Evolutionary conservation across 1,139 yeast genomes (phyloP).

Genomic region (Yamadazyma kanchanaburiensis): DNA sequence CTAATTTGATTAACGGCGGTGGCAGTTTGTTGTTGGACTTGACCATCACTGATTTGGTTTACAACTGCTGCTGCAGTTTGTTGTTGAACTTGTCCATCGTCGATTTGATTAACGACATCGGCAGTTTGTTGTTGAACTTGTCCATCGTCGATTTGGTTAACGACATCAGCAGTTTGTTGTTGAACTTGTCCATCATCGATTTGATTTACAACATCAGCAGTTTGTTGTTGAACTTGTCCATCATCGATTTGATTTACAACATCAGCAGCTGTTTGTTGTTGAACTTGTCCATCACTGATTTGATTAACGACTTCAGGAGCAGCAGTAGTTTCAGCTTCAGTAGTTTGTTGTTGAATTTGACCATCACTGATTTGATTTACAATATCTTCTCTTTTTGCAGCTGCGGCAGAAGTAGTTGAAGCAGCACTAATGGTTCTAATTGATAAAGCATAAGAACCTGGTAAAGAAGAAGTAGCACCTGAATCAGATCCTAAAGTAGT

Average conservation of each 20-base stretch:
- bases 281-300: constrained; percentile 40
- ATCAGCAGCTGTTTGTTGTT: constrained; percentile 30
- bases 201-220: constrained; percentile 29
- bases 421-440: constrained; percentile 19
- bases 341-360: constrained; percentile 37
- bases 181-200: constrained; percentile 36
- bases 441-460: constrained; percentile 16
- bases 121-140: constrained; percentile 42
- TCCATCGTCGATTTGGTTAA: constrained; percentile 38
- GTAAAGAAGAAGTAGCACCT: constrained; percentile 16
- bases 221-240: constrained; percentile 40
- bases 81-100: constrained; percentile 41
- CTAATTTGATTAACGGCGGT: constrained; percentile 48
- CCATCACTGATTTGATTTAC: constrained; percentile 42
- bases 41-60: constrained; percentile 34
- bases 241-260: constrained; percentile 38
- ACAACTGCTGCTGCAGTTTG: constrained; percentile 33
- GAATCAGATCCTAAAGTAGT: constrained; percentile 25
- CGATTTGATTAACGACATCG: constrained; percentile 30
- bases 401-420: constrained; percentile 16
- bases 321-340: constrained; percentile 13
- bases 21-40: constrained; percentile 32
- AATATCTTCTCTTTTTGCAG: constrained; percentile 13
- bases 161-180: constrained; percentile 26
- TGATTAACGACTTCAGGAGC: constrained; percentile 25